Conservation (phyloP, 1,284 basidiomycete genomes). For the Microbotryum lychnidis-dioicae region DNA sequence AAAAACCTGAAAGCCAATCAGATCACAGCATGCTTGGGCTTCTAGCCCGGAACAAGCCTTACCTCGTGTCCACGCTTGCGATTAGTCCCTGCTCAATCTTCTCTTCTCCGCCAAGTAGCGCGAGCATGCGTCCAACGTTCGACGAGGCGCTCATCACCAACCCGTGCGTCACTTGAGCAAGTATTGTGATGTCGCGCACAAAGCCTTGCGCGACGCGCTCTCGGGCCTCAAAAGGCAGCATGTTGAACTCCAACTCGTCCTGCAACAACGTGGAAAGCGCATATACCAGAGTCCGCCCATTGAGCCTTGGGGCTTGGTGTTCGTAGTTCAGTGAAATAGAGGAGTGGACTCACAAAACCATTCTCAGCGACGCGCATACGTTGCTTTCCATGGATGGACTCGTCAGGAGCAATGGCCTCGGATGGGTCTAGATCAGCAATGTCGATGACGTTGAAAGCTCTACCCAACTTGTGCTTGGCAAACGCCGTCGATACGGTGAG, state of each 20-base stretch:
- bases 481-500: constrained; percentile 15
- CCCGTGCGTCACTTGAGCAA: constrained; percentile 23
- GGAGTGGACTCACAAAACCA: constrained; percentile 11
- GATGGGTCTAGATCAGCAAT: not conserved
- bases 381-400: not conserved
- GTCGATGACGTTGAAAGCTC: constrained; percentile 13
- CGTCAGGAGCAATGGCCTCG: not conserved
- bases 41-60: too few species aligned
- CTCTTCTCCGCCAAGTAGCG: constrained; percentile 18
- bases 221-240: constrained; percentile 14
- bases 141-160: constrained; percentile 31
- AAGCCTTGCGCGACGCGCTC: constrained; percentile 20
- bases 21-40: not conserved
- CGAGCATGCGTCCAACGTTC: constrained; percentile 33
- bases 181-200: constrained; percentile 32
- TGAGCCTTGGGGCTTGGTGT: too few species aligned
- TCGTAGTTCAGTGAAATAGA: not conserved
- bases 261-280: not conserved
- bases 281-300: too few species aligned
- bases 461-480: constrained; percentile 3
- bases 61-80: constrained; percentile 31
- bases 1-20: not conserved
- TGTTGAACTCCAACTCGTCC: constrained; percentile 33
- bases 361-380: too few species aligned
- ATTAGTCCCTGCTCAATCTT: constrained; percentile 7